phyloP scores from a whole-genome alignment of 805 yeast species.

The Saturnispora ahearnii region DNA sequence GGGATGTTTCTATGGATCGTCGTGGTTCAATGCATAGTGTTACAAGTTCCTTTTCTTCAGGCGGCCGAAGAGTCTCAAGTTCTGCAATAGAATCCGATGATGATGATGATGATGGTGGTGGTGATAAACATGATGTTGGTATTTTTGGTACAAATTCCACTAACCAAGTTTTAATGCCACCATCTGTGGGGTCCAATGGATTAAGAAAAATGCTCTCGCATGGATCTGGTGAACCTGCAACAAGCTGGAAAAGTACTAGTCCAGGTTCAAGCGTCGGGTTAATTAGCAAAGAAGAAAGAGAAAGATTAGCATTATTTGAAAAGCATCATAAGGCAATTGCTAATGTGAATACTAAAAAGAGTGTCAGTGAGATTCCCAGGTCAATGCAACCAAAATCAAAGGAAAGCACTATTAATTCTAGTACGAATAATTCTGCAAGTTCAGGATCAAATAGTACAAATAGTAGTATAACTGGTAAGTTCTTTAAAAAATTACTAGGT shows the following conservation, averaged over 20 bases:
- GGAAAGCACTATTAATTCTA: neutral
- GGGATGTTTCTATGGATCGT: neutral
- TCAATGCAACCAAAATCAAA: neutral
- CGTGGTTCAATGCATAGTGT: conserved; percentile 5
- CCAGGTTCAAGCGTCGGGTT: neutral
- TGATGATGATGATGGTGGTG: neutral
- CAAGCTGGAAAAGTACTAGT: conserved; percentile 6
- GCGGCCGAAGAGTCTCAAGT: neutral
- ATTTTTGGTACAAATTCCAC: neutral
- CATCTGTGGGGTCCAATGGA: neutral
- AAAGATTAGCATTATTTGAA: conserved; percentile 22
- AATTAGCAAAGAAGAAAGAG: conserved; percentile 7
- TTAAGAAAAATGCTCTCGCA: neutral
- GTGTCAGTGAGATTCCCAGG: neutral
- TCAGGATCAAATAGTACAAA: neutral
- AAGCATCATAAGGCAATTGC: conserved; percentile 25
- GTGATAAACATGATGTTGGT: neutral
- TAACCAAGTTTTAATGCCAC: neutral
- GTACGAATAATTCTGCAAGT: neutral
- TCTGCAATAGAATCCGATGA: conserved; percentile 5
- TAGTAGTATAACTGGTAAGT: neutral
- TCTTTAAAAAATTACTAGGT: conserved; percentile 12
- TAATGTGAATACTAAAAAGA: conserved; percentile 14
- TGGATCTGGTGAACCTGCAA: neutral
- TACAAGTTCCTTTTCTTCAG: conserved; percentile 5